phyloP scores from a whole-genome alignment of 139 green algal species.

The Chlamydomonas schloesseri region DNA sequence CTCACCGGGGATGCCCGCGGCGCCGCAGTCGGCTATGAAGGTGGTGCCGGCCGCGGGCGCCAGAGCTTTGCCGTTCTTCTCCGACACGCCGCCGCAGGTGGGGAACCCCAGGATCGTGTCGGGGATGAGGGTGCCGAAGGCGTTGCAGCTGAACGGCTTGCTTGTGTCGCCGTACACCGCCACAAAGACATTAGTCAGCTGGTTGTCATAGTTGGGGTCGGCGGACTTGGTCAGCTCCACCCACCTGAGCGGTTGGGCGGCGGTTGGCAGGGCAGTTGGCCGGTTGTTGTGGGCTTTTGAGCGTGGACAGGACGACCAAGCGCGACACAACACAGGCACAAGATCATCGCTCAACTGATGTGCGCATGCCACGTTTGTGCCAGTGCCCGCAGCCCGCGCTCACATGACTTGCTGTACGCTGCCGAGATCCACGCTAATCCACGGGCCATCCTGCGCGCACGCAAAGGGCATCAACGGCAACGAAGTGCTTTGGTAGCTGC shows the following conservation, averaged over 20 bases:
- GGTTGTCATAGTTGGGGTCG: not conserved
- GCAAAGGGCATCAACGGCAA: no score
- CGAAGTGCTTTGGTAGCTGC: no score
- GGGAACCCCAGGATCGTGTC: not conserved
- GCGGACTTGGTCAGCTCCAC: slow-evolving; percentile 36
- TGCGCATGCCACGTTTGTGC: no score
- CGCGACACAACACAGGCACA: no score
- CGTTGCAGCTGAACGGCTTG: not conserved
- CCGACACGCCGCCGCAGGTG: not conserved
- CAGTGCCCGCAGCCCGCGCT: not conserved
- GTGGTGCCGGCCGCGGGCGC: not conserved
- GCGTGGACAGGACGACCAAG: no score
- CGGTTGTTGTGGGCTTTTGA: no score
- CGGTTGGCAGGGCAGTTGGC: no score
- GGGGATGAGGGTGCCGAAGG: not conserved
- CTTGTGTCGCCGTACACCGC: not conserved
- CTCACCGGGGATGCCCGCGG: not conserved
- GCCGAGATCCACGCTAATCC: slow-evolving; percentile 24
- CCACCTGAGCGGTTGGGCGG: not conserved
- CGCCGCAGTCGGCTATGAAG: not conserved
- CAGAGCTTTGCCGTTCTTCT: not conserved
- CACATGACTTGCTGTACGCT: not conserved
- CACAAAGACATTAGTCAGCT: slow-evolving; percentile 3
- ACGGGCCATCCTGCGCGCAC: slow-evolving; percentile 38
- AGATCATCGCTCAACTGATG: no score